phyloP scores from a whole-genome alignment of 495 filamentous ascomycete species.

The Amphirosellinia nigrospora region DNA sequence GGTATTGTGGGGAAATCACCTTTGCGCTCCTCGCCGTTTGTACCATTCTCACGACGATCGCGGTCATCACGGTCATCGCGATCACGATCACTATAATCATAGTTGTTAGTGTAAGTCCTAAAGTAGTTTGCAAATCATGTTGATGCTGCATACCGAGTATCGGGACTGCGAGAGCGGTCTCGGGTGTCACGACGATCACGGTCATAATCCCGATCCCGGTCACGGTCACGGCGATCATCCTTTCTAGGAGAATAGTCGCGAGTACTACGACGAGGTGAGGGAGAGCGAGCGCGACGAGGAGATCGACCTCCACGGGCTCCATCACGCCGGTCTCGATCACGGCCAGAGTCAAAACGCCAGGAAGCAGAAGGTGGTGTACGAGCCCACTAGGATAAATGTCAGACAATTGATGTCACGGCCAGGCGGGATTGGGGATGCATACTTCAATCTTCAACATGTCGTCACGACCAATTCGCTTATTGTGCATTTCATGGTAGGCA shows the following conservation, averaged over 20 bases:
- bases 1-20: slow-evolving; percentile 55
- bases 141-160: slow-evolving; percentile 64
- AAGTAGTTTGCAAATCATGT: background rate
- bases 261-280: slow-evolving; percentile 76
- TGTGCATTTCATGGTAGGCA: slow-evolving; percentile 99
- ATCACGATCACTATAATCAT: slow-evolving; percentile 54
- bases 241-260: slow-evolving; percentile 89
- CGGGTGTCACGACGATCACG: slow-evolving; percentile 72
- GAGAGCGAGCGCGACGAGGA: slow-evolving; percentile 75
- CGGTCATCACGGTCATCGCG: slow-evolving; percentile 64
- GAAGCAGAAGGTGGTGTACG: slow-evolving; percentile 97
- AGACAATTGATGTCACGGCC: slow-evolving; percentile 16
- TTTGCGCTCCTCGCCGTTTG: slow-evolving; percentile 87
- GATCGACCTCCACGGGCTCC: slow-evolving; percentile 67
- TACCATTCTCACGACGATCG: slow-evolving; percentile 66
- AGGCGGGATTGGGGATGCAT: slow-evolving; percentile 34
- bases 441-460: slow-evolving; percentile 98
- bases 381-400: slow-evolving; percentile 74
- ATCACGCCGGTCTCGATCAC: slow-evolving; percentile 71
- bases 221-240: slow-evolving; percentile 86
- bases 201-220: slow-evolving; percentile 81
- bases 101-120: slow-evolving; percentile 22
- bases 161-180: slow-evolving; percentile 77
- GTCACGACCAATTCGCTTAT: slow-evolving; percentile 96
- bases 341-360: slow-evolving; percentile 94